Evolutionary conservation across 441 rosid species (phyloP).

Genomic region (Brassica hybrid): DNA sequence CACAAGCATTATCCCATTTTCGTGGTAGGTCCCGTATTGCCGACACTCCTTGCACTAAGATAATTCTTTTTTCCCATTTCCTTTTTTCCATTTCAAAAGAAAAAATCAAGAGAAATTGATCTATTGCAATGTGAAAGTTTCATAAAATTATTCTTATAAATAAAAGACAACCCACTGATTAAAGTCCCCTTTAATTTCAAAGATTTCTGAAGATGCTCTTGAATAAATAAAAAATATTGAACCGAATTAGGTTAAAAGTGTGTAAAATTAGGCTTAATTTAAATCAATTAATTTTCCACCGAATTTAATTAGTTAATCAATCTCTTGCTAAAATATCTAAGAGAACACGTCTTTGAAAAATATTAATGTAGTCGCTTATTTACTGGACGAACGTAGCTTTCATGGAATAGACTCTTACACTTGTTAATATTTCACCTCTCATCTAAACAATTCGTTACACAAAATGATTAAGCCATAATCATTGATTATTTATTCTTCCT

Average conservation of each 20-base stretch:
- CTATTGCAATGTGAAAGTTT: neutral
- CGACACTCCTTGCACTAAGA: constrained; percentile 31
- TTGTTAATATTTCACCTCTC: constrained; percentile 6
- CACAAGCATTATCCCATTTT: constrained; percentile 24
- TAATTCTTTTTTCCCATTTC: no score
- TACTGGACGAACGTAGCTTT: constrained; percentile 37
- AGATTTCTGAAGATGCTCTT: neutral
- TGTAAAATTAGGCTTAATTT: neutral
- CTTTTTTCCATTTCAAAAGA: neutral
- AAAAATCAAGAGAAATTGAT: neutral
- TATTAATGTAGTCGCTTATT: neutral
- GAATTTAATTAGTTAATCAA: neutral
- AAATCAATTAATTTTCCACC: neutral
- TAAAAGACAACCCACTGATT: neutral
- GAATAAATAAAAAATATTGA: neutral
- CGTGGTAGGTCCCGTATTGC: constrained; percentile 37
- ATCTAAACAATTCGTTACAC: constrained; percentile 16
- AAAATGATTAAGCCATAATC: constrained; percentile 25
- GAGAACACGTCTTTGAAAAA: constrained; percentile 17
- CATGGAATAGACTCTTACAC: constrained; percentile 13
- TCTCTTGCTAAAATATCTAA: constrained; percentile 15
- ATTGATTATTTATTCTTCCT: constrained; percentile 33
- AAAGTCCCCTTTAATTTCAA: neutral
- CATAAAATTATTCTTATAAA: neutral
- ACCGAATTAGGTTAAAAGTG: constrained; percentile 20